A percentile compares a stretch with the other conserved stretches of the same genome.
Evolutionary conservation across 345 rosid species (phyloP).

Genomic region (Turritis glabra): DNA sequence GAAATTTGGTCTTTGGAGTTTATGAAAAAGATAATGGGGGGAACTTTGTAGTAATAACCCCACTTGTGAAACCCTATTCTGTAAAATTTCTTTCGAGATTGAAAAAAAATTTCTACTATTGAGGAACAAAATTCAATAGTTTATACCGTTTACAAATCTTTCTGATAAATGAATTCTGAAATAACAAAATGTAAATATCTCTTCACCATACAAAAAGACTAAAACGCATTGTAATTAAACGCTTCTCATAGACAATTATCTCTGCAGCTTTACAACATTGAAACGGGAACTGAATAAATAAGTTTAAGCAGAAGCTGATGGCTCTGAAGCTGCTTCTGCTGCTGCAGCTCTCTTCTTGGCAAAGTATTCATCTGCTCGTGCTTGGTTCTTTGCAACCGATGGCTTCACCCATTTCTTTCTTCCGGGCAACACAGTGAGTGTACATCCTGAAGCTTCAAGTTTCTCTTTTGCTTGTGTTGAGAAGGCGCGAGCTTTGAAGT

Average conservation of each 20-base stretch:
- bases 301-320: conserved; percentile 52
- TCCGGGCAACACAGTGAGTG: conserved; percentile 74
- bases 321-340: conserved; percentile 41
- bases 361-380: conserved; percentile 84
- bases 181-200: background rate
- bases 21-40: conserved; percentile 17
- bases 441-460: conserved; percentile 81
- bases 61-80: conserved; percentile 16
- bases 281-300: too few relatives aligned
- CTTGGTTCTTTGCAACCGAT: conserved; percentile 76
- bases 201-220: conserved; percentile 6
- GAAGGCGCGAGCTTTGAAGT: conserved; percentile 74
- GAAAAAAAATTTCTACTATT: conserved; percentile 9
- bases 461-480: conserved; percentile 82
- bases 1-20: background rate
- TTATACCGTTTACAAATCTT: conserved; percentile 4
- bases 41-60: conserved; percentile 34
- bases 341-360: conserved; percentile 82
- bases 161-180: background rate
- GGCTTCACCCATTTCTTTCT: conserved; percentile 94
- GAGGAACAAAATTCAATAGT: conserved; percentile 17
- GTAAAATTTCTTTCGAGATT: conserved; percentile 27
- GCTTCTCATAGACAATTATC: conserved; percentile 5
- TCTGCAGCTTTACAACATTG: conserved; percentile 37
- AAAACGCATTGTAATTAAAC: background rate